Evolutionary conservation across 164 flowering plant genomes (phyloP).

Genomic region (Berberis thunbergii): DNA sequence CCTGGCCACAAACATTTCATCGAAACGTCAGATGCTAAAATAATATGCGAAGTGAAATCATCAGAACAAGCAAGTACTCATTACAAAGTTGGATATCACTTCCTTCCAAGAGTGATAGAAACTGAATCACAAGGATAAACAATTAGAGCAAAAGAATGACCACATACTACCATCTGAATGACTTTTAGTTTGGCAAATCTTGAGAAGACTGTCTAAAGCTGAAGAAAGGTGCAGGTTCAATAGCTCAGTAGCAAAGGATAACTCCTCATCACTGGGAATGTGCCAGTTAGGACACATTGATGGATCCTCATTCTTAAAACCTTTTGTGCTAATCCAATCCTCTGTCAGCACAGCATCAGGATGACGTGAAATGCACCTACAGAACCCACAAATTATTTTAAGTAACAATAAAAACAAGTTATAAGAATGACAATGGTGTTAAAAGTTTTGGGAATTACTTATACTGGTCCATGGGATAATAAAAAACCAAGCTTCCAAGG

Average conservation of each 20-base stretch:
- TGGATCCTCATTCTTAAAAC: slow-evolving; percentile 30
- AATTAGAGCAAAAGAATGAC: background rate
- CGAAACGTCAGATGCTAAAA: slow-evolving; percentile 7
- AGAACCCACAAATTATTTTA: slow-evolving; percentile 1
- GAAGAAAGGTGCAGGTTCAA: slow-evolving; percentile 65
- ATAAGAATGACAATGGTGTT: background rate
- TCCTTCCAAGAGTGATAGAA: background rate
- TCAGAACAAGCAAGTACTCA: background rate
- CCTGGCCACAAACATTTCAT: slow-evolving; percentile 37
- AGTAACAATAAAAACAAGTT: slow-evolving; percentile 1
- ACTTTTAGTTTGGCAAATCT: slow-evolving; percentile 58
- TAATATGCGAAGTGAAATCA: background rate
- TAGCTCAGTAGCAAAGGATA: slow-evolving; percentile 81
- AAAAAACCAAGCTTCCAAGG: slow-evolving; percentile 79
- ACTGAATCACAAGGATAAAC: background rate
- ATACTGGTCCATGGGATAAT: slow-evolving; percentile 90
- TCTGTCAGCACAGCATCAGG: slow-evolving; percentile 54
- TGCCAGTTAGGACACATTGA: slow-evolving; percentile 69
- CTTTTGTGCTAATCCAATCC: slow-evolving; percentile 85
- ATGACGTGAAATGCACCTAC: slow-evolving; percentile 60
- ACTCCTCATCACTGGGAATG: slow-evolving; percentile 64
- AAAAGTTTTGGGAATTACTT: slow-evolving; percentile 30
- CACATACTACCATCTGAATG: slow-evolving; percentile 70
- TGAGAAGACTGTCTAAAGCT: slow-evolving; percentile 79
- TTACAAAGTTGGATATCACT: too few species aligned